Base-by-base conservation (phyloP, 371 early-diverging fungal genomes). In the Syncephalis plumigaleata region DNA sequence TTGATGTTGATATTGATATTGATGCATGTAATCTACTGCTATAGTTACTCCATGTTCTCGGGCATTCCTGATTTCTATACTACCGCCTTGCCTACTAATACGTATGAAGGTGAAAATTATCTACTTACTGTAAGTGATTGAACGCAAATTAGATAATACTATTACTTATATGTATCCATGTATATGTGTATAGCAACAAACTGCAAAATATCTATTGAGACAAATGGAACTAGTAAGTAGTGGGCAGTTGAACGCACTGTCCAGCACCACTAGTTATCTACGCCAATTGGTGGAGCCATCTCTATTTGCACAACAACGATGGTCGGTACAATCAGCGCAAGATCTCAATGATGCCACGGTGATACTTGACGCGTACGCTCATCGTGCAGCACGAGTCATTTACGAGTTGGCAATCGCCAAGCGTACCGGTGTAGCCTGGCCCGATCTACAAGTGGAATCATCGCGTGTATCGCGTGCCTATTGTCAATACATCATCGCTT, bases 21-120 rank as follows among this genome's bases (percentile, higher is more conserved):
- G 11, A 7, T 31, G 31, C 11, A 7, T 31, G 11, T 31, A 31
- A 7, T 31, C 7, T 7, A 7, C 11, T 31, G 31, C 80, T 79
- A 31, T 31, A 31, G 31, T 7, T 31, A 31, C 31, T 31, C 31
- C 31, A 31, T 31, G 31, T 31, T 31, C 63, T 76, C 77, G 46
- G 85, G 87, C 0, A 67, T 89, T 49, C 73, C 77, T 39, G 73
- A 77, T 51, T 79, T 79, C 56, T 80, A 76, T 48, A 70, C 67
- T 49, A 76, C 76, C 47, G 65, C 70, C 47, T 56, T 87, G 43
- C 80, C 84, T 2, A 74, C 74, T 44, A 77, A 73, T 16, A 81
- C 81, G 15, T 59, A 56, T 45, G 68, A 68, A 45, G 68, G 68
- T n/a, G 68, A 68, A 48, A 68, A 68, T 39, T 52, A 51, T 0